A percentile compares a stretch with the other conserved stretches of the same genome.
Evolutionary conservation across 805 yeast species (phyloP).

Genomic region (Metschnikowia rubicola): DNA sequence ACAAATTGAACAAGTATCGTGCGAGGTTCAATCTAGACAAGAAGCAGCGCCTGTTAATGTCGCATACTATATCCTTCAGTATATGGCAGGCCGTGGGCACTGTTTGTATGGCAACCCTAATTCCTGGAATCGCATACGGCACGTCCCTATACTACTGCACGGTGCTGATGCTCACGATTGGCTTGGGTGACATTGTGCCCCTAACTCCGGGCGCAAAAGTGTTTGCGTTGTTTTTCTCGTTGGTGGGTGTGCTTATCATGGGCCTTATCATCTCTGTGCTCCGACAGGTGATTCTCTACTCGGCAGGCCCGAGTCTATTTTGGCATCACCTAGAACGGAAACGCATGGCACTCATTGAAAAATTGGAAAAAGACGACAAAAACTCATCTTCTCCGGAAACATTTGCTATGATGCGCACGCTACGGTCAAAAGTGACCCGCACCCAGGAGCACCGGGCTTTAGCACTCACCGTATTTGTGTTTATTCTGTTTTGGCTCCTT

Average conservation of each 20-base stretch:
- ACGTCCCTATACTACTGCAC: constrained; percentile 69
- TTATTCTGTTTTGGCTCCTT: constrained; percentile 61
- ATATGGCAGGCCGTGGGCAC: constrained; percentile 75
- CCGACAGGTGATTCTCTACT: constrained; percentile 57
- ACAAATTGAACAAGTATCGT: constrained; percentile 54
- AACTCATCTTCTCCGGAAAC: constrained; percentile 39
- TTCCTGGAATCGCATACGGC: constrained; percentile 45
- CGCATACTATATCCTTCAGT: constrained; percentile 61
- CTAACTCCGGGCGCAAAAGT: constrained; percentile 50
- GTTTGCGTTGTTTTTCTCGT: constrained; percentile 57
- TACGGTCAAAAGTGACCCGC: constrained; percentile 41
- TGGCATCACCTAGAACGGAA: constrained; percentile 61
- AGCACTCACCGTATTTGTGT: constrained; percentile 37
- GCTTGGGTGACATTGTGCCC: constrained; percentile 74
- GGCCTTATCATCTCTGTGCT: constrained; percentile 75
- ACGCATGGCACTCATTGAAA: constrained; percentile 35
- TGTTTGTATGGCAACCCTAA: constrained; percentile 37
- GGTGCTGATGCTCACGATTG: constrained; percentile 74
- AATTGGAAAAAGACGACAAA: constrained; percentile 13
- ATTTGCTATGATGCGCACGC: constrained; percentile 53
- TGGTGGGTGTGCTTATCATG: constrained; percentile 66
- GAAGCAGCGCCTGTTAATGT: constrained; percentile 70
- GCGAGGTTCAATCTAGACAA: constrained; percentile 64
- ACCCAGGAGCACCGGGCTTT: constrained; percentile 41
- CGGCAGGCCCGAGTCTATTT: constrained; percentile 59